Base-by-base conservation (phyloP, 805 yeast species). In the Candida sithepensis region DNA sequence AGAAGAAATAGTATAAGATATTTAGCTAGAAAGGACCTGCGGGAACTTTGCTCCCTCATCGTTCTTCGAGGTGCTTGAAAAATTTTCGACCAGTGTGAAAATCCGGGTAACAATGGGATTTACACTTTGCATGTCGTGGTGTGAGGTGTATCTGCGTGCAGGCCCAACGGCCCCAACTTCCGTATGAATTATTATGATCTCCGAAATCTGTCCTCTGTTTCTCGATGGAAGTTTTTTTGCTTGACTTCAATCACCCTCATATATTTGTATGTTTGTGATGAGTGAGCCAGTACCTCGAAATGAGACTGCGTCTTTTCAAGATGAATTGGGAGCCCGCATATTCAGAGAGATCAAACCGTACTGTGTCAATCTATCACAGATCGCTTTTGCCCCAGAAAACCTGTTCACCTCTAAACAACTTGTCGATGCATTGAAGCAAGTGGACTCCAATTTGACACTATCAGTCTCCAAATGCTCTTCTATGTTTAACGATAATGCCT, bases 361-460 rank as follows among this genome's bases (percentile, higher is more conserved):
- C 28, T 78, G 83, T 63, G 69, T 77, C 10, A 61, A 53, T 2
- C 56, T 78, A 6, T 77, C 82, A 0, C 67, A 69, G 42, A 45
- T 70, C 4, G 68, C 79, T 0, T 69, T 78, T 44, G 63, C 74
- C 5, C 74, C 77, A 6, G 57, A 53, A 1, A 68, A 61, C 6
- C 41, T 56, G 1, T 65, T 66, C n/a, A 57, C 60, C 12, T 65
- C 76, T 2, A 38, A 46, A 3, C 51, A 58, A 10, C 51, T 74
- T 1, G 47, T 67, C 0, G 52, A 62, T 4, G 63, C 74, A 1
- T 51, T 78, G 23, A 60, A 58, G 30, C 62, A 61, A 2, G 52
- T 77, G 4, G 68, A 71, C 43, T 43, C 45, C 0, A 44, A 57
- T 19, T 49, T 72, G 10, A 43, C 21, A 42, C 43, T 21, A 21